Evolutionary conservation across 495 filamentous ascomycete genomes (phyloP).

Genomic region (Penicillium chermesinum): DNA sequence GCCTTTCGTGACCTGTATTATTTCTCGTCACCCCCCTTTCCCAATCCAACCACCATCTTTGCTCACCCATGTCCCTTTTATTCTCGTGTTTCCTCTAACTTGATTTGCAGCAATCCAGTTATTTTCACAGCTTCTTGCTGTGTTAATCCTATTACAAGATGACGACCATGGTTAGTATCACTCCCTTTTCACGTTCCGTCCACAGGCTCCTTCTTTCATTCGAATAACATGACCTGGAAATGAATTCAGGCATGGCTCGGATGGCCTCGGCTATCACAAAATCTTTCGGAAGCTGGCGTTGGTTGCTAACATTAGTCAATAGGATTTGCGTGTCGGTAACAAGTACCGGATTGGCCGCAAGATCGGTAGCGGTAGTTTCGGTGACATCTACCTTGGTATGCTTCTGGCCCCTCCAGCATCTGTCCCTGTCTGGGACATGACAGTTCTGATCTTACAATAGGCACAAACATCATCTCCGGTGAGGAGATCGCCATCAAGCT

Average conservation of each 20-base stretch:
- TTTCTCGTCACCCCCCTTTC: slow-evolving; percentile 7
- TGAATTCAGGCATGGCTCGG: no score
- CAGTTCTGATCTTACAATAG: slow-evolving; percentile 30
- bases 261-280: background rate
- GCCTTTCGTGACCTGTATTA: slow-evolving; percentile 12
- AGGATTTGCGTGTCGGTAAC: slow-evolving; percentile 99
- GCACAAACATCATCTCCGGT: slow-evolving; percentile 99
- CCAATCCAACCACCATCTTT: background rate
- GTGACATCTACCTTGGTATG: slow-evolving; percentile 96
- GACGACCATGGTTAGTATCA: slow-evolving; percentile 45
- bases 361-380: slow-evolving; percentile 97
- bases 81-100: background rate
- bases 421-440: background rate
- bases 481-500: slow-evolving; percentile 99
- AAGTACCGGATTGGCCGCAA: slow-evolving; percentile 99
- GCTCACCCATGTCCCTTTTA: slow-evolving; percentile 7
- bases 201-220: background rate
- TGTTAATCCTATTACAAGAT: slow-evolving; percentile 38
- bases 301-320: slow-evolving; percentile 16
- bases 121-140: slow-evolving; percentile 35
- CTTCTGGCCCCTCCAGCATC: background rate
- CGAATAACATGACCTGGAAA: no score
- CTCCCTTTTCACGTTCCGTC: background rate
- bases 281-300: background rate
- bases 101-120: slow-evolving; percentile 3